Percentiles rank a stretch among this genome's conserved stretches.
phyloP scores from a whole-genome alignment of 169 alveolate genomes.

The Amoebophrya sp. region DNA sequence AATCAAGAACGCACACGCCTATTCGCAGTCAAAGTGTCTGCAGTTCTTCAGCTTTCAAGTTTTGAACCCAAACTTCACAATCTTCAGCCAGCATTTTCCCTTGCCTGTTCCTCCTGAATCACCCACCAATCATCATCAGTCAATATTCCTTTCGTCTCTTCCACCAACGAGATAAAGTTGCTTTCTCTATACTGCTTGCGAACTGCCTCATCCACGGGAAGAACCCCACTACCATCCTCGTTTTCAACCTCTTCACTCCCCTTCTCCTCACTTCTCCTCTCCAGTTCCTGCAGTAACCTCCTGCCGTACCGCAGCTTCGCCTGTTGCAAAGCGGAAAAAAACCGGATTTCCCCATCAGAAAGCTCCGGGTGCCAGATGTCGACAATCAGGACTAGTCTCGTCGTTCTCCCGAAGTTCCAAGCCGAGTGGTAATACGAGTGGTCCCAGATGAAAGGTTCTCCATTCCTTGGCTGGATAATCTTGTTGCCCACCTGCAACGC shows the following conservation, averaged over 20 bases:
- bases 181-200: neutral
- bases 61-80: neutral
- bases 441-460: neutral
- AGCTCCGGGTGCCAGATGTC: neutral
- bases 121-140: neutral
- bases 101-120: neutral
- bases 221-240: no score
- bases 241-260: no score
- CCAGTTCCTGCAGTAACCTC: no score
- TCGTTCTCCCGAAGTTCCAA: neutral
- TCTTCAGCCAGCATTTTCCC: neutral
- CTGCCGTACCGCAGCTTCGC: no score
- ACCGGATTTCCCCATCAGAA: neutral
- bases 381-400: neutral
- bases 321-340: neutral
- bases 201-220: no score
- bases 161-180: neutral
- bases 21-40: no score
- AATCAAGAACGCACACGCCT: no score
- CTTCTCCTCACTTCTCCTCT: no score
- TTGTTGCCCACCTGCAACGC: neutral
- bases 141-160: neutral
- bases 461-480: neutral
- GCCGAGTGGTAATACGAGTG: neutral
- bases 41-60: no score